Evolutionary conservation across 192 early-diverging fungal genomes (phyloP), one percentile per base, ranked within the genome.

Genomic region (Gigaspora rosea): DNA sequence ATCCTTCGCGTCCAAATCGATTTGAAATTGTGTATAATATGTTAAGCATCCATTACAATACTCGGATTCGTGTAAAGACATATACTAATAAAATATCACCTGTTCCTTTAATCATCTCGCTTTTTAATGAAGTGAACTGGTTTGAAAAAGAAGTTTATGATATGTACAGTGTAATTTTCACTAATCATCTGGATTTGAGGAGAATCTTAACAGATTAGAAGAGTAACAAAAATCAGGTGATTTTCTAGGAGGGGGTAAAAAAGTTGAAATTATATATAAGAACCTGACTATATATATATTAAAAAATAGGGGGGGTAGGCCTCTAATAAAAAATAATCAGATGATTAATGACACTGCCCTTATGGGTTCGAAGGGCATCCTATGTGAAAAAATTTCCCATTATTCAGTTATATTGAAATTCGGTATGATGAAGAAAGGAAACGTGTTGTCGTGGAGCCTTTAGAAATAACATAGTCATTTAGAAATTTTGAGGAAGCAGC

Each of bases 391-490:
- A 96, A 99, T 78, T 99, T 99, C 87, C 97, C 97, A 62, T 87
- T 99, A 56, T 96, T 94, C 50, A 96, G 97, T n/a, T 99, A 98
- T 81, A 95, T 98, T 10, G 97, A 98, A 86, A 95, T 98, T 48
- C 86, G 97, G 68, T 99, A 98, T 82, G 97, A 99, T 82, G 97
- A 99, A 73, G 95, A 96, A 82, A 94, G 95, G 88, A 99, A 99
- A 90, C 87, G 97, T 56, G 96, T 99, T 20, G 92, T 99, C 56
- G 90, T 93, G 41, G 97, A 99, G 79, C 96, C 96, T 32, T 87
- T 99, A 64, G 96, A 99, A 83, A 86, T 99, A 67, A 90, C 96
- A 2, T 96, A 99, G 87, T 91, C 94, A 36, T 96, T 98, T 88
- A 88, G 97, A 75, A 93, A 94, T 86, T 98, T 96, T 87, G 97